Base-by-base conservation (phyloP, 1,139 yeast species). In the Debaryomyces sp. region DNA sequence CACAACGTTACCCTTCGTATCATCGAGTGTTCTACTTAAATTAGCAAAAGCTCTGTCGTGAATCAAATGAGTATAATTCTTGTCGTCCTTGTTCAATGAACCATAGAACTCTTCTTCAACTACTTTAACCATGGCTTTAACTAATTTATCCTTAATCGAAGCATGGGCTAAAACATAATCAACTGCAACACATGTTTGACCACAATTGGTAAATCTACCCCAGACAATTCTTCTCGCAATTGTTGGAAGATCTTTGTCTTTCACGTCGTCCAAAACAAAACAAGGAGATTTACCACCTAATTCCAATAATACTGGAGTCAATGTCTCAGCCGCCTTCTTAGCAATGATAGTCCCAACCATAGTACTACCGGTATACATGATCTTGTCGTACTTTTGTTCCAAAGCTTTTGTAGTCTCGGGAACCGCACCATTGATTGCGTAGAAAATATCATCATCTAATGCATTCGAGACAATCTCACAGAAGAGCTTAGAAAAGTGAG, bases 261-360 rank as follows among this genome's bases (percentile, higher is more conserved):
- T 56, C 42, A 80, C 72, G 44, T 79, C 74, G 41, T 78, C 73
- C 45, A 91, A 80, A 9, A 91, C 72, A 54, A 91, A 77, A 1
- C 82, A 89, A 0, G 97, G 97, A 3, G 94, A 86, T 64, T 91
- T 91, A n/a, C 97, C 97, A 45, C 98, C 98, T 43, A 94, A 76
- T 68, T 92, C 98, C 53, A 94, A 76, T 24, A 88, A 70, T 18
- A 80, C 80, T 0, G 98, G 98, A 1, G 96, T 89, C 59, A 92
- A 75, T 34, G 82, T 79, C 67, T 89, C 85, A 6, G 96, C 96
- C 0, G 97, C 97, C 44, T 88, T 88, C 52, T 77, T 73, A 27
- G 95, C 88, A 41, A 92, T 82, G 50, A 89, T 81, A 38, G 80
- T 82, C 41, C 97, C 98, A 21, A 91, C 96, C 13, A 64, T 61